Evolutionary conservation across 805 yeast genomes (phyloP).

Genomic region (Candida qinlingensis): DNA sequence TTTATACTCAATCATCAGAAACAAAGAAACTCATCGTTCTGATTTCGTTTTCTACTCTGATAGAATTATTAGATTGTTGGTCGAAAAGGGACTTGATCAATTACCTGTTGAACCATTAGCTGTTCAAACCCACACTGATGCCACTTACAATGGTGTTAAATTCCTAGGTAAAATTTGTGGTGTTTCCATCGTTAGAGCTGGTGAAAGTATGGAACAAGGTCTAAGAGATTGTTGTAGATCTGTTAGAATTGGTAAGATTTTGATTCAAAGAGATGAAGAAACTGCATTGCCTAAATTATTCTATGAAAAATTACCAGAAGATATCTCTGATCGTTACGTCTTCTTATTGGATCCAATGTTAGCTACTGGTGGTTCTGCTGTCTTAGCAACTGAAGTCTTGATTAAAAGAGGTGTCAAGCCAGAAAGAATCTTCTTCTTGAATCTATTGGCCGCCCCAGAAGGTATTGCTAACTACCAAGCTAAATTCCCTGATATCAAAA

Average conservation of each 20-base stretch:
- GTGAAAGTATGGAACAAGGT: slow-evolving; percentile 99
- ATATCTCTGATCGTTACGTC: slow-evolving; percentile 82
- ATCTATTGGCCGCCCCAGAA: slow-evolving; percentile 91
- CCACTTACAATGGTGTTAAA: slow-evolving; percentile 65
- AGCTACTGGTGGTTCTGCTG: slow-evolving; percentile 98
- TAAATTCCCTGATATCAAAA: slow-evolving; percentile 76
- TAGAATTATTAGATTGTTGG: slow-evolving; percentile 86
- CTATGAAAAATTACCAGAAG: slow-evolving; percentile 92
- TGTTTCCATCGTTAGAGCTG: slow-evolving; percentile 96
- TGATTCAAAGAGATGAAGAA: slow-evolving; percentile 97
- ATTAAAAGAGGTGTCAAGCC: slow-evolving; percentile 80
- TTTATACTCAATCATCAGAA: slow-evolving; percentile 85
- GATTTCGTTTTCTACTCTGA: slow-evolving; percentile 95
- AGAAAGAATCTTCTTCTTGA: slow-evolving; percentile 84
- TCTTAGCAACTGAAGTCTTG: slow-evolving; percentile 93
- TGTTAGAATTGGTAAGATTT: slow-evolving; percentile 92
- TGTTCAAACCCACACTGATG: slow-evolving; percentile 75
- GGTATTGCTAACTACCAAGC: slow-evolving; percentile 77
- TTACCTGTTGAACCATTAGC: slow-evolving; percentile 72
- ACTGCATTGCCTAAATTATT: slow-evolving; percentile 89
- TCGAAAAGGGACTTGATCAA: slow-evolving; percentile 93
- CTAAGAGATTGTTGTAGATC: slow-evolving; percentile 95
- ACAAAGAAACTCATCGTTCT: slow-evolving; percentile 71
- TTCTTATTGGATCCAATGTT: slow-evolving; percentile 94
- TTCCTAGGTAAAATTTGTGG: slow-evolving; percentile 95